Conservation (phyloP, 352 stramenopile genomes). For the Peronospora destructor region DNA sequence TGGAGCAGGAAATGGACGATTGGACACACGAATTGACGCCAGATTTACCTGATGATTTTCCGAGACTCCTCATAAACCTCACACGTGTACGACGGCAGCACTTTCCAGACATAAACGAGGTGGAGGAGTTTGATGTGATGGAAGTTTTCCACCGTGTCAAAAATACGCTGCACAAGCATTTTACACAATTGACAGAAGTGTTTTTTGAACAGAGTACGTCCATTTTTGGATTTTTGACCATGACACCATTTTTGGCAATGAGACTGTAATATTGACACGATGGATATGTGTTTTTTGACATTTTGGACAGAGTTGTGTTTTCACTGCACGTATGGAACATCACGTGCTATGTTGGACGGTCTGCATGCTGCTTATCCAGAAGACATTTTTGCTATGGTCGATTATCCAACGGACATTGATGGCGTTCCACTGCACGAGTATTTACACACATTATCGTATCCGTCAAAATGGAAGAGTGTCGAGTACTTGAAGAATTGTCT, state of each 20-base stretch:
- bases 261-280: background rate
- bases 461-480: slow-evolving; percentile 72
- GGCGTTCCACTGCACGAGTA: slow-evolving; percentile 60
- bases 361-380: slow-evolving; percentile 45
- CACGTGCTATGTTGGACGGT: slow-evolving; percentile 38
- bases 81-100: slow-evolving; percentile 48
- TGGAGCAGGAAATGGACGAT: slow-evolving; percentile 9
- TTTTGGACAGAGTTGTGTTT: slow-evolving; percentile 43
- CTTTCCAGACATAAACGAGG: slow-evolving; percentile 25
- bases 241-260: slow-evolving; percentile 1
- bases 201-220: slow-evolving; percentile 61
- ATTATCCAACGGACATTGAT: slow-evolving; percentile 66
- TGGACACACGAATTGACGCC: slow-evolving; percentile 35
- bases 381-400: slow-evolving; percentile 58
- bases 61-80: slow-evolving; percentile 60
- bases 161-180: slow-evolving; percentile 45
- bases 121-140: slow-evolving; percentile 26
- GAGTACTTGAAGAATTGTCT: slow-evolving; percentile 79
- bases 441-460: slow-evolving; percentile 41
- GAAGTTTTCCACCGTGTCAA: slow-evolving; percentile 46
- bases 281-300: background rate
- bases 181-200: slow-evolving; percentile 49
- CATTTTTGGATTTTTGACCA: background rate
- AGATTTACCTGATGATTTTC: slow-evolving; percentile 62
- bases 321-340: slow-evolving; percentile 61